Evolutionary conservation across 2,329 filamentous ascomycete species (phyloP), one percentile per base, ranked within the genome.

Genomic region (Aspergillus fischeri): DNA sequence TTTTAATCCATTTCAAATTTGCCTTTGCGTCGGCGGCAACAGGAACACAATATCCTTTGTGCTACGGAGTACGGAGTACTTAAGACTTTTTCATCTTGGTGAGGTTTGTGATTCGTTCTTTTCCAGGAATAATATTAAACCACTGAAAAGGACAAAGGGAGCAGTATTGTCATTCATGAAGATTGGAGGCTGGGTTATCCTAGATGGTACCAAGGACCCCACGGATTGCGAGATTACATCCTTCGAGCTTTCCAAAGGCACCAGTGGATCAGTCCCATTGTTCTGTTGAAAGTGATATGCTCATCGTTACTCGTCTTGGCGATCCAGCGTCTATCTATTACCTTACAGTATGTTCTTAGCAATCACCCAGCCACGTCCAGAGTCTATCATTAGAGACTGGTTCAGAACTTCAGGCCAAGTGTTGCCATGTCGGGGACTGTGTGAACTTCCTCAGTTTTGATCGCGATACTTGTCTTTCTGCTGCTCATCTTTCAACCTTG

Each of bases 151-250:
- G 32, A 7, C 32, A 17, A 17, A 38, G 4, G 32, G 32, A 38
- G 2, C 14, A 38, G 32, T 38, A 38, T 38, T 17, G 32, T 38
- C 32, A 17, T 38, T 45, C 42, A 3, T 45, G n/a, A 47, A 42
- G 49, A 29, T 50, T 48, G 28, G 49, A 42, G 49, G 42, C 54
- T 48, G 28, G 54, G 28, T 48, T 20, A 20, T 10, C 41, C 20
- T 44, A 3, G n/a, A 49, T 51, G 25, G 28, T 52, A 50, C 42
- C 50, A 48, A 56, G 41, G 45, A 42, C 24, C 27, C 49, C 41
- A 38, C 28, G 35, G 24, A 56, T 52, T 44, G 54, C 29, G 54
- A 56, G n/a, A 52, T 56, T 56, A 56, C 49, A 42, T 41, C 49
- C 54, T 35, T 51, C 38, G 9, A 9, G 28, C 9, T 20, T 48